Conservation (phyloP, 2,329 filamentous ascomycete genomes). For the Coniella lustricola region DNA sequence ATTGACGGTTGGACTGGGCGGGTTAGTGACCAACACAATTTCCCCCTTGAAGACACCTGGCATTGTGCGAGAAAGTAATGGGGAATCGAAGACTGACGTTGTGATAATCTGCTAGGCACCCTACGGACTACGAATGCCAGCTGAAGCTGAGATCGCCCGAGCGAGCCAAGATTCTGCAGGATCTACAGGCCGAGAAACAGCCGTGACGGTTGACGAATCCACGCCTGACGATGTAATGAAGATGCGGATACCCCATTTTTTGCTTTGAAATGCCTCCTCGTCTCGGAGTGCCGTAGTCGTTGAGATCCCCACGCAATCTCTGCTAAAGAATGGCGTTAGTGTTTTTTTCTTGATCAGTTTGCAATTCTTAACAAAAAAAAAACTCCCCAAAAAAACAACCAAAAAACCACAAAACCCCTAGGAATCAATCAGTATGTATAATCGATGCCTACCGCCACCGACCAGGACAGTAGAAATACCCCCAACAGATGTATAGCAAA, state of each 20-base stretch:
- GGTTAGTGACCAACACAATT: constrained; percentile 5
- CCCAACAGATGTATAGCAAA: no score
- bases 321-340: no score
- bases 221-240: background rate
- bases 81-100: background rate
- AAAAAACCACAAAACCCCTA: no score
- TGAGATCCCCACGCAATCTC: no score
- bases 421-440: no score
- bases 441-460: no score
- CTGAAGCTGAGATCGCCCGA: constrained; percentile 10
- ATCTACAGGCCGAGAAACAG: background rate
- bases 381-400: no score
- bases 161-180: constrained; percentile 6
- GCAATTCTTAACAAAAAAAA: no score
- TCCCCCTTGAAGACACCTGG: background rate
- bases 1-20: constrained; percentile 19
- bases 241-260: background rate
- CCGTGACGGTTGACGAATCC: constrained; percentile 4
- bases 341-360: background rate
- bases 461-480: no score
- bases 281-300: no score
- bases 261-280: no score
- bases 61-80: background rate
- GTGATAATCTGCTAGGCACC: constrained; percentile 11
- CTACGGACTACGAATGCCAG: constrained; percentile 18